Conservation (phyloP, 1,139 yeast genomes). For the Debaryomyces sp. region DNA sequence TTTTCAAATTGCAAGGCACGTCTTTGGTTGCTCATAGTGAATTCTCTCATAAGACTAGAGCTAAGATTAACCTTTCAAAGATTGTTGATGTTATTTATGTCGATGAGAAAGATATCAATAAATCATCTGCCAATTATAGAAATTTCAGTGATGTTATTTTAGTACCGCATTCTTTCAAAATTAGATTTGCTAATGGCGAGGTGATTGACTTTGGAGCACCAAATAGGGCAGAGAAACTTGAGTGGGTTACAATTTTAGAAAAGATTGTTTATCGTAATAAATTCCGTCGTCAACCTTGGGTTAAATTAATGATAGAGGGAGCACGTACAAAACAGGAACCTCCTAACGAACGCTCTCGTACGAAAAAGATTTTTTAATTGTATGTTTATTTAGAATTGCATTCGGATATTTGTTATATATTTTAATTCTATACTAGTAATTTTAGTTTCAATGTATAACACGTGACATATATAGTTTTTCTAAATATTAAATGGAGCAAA, state of each 20-base stretch:
- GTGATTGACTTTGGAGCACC: constrained; percentile 72
- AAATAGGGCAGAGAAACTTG: constrained; percentile 50
- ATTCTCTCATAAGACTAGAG: constrained; percentile 59
- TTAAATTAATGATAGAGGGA: constrained; percentile 46
- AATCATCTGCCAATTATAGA: constrained; percentile 42
- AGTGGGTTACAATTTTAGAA: constrained; percentile 60
- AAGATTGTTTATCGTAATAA: constrained; percentile 55
- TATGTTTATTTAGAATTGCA: background rate
- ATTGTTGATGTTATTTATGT: constrained; percentile 56
- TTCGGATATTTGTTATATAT: background rate
- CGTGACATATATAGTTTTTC: background rate
- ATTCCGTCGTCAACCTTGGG: constrained; percentile 73
- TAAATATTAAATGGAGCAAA: background rate
- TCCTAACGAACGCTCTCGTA: background rate
- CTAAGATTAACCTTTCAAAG: constrained; percentile 66
- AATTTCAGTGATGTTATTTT: constrained; percentile 66
- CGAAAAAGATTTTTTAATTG: constrained; percentile 4
- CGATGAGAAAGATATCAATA: constrained; percentile 43
- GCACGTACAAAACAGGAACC: background rate
- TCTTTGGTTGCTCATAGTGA: constrained; percentile 70
- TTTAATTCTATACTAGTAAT: background rate
- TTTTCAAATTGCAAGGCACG: constrained; percentile 60
- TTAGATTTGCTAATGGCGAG: constrained; percentile 69
- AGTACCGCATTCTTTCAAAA: constrained; percentile 64
- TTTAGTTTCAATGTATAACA: background rate